phyloP scores from a whole-genome alignment of 1,139 yeast genomes.

The Lodderomyces orthopsilosis region DNA sequence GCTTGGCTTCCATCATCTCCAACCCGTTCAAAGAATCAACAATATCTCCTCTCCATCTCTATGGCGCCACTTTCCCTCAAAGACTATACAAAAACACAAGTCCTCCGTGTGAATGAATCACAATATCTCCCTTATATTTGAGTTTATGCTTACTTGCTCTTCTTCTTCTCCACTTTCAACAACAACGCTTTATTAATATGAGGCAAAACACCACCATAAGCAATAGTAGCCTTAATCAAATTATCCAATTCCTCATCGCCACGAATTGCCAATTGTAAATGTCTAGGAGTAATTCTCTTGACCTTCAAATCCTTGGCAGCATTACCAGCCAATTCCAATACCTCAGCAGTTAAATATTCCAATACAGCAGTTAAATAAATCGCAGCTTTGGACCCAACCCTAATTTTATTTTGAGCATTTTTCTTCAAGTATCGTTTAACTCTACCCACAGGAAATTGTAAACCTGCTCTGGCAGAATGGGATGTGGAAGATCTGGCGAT shows the following conservation, averaged over 20 bases:
- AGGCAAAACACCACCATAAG: constrained; percentile 98
- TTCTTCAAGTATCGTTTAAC: constrained; percentile 92
- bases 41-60: too few relatives aligned
- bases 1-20: not conserved
- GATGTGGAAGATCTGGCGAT: constrained; percentile 69
- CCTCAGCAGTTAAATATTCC: constrained; percentile 97
- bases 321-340: constrained; percentile 96
- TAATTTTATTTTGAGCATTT: constrained; percentile 86
- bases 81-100: too few relatives aligned
- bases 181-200: constrained; percentile 92
- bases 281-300: constrained; percentile 98
- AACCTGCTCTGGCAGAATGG: constrained; percentile 95
- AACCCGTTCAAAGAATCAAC: not conserved
- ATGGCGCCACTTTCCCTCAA: too few relatives aligned
- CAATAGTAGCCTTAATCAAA: constrained; percentile 94
- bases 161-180: constrained; percentile 88
- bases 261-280: constrained; percentile 95
- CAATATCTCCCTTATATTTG: too few relatives aligned
- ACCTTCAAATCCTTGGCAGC: constrained; percentile 98
- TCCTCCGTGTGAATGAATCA: too few relatives aligned
- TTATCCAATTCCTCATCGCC: constrained; percentile 98
- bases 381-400: constrained; percentile 98
- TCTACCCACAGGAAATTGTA: constrained; percentile 98
- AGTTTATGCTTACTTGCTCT: constrained; percentile 31
- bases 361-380: constrained; percentile 95